Conservation (phyloP, 352 stramenopile species). For the Globisporangium cystogenes region DNA sequence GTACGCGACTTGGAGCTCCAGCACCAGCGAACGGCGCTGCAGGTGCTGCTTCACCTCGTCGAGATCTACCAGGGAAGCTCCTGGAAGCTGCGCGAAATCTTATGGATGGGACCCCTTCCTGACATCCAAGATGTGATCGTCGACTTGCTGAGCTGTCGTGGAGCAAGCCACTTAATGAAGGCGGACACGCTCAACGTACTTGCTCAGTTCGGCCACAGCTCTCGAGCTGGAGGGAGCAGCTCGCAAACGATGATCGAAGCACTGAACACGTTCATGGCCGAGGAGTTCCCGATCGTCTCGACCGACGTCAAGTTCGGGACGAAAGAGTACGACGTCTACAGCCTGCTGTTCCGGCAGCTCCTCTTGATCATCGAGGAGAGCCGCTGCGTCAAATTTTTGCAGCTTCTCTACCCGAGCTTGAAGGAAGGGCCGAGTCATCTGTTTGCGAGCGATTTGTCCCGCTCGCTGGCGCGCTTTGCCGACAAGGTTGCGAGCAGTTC, state of each 20-base stretch:
- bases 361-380: conserved; percentile 54
- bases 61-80: conserved; percentile 35
- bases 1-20: conserved; percentile 20
- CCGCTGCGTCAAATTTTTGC: conserved; percentile 33
- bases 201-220: conserved; percentile 20
- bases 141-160: conserved; percentile 26
- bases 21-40: conserved; percentile 30
- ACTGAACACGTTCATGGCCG: conserved; percentile 46
- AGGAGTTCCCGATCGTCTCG: conserved; percentile 77
- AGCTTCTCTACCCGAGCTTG: conserved; percentile 50
- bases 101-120: conserved; percentile 28
- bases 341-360: conserved; percentile 42
- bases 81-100: conserved; percentile 14
- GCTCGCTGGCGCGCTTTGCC: conserved; percentile 35
- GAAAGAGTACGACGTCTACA: conserved; percentile 64
- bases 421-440: conserved; percentile 57
- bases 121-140: conserved; percentile 33
- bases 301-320: conserved; percentile 51
- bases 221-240: conserved; percentile 5
- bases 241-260: conserved; percentile 22
- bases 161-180: conserved; percentile 55
- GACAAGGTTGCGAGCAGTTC: conserved; percentile 13
- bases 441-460: conserved; percentile 44
- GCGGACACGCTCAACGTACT: conserved; percentile 44
- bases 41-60: conserved; percentile 38